Conservation (phyloP, 2,329 filamentous ascomycete genomes). For the Aureobasidium sp. region DNA sequence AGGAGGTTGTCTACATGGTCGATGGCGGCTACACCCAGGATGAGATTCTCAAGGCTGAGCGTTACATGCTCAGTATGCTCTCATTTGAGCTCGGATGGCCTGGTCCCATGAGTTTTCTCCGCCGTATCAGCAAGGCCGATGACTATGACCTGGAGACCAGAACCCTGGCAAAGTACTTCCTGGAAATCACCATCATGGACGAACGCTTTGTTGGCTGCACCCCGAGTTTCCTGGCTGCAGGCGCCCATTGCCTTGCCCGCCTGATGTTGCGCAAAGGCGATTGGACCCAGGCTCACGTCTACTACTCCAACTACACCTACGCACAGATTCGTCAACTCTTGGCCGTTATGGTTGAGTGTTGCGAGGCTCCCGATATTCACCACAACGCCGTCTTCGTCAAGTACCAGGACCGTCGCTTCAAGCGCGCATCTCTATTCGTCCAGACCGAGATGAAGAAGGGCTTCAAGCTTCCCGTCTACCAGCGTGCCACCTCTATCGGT, state of each 20-base stretch:
- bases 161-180: slow-evolving; percentile 93
- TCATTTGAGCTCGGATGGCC: slow-evolving; percentile 95
- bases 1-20: slow-evolving; percentile 98
- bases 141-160: slow-evolving; percentile 94
- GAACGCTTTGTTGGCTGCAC: slow-evolving; percentile 90
- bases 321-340: slow-evolving; percentile 73
- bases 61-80: slow-evolving; percentile 96
- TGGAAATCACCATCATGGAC: slow-evolving; percentile 96
- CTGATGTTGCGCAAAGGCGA: slow-evolving; percentile 83
- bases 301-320: slow-evolving; percentile 92
- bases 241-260: slow-evolving; percentile 84
- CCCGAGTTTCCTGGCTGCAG: slow-evolving; percentile 84
- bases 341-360: slow-evolving; percentile 77
- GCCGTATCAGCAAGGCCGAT: slow-evolving; percentile 95
- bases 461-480: slow-evolving; percentile 40
- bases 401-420: slow-evolving; percentile 81
- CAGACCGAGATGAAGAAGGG: slow-evolving; percentile 62
- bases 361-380: slow-evolving; percentile 70
- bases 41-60: slow-evolving; percentile 93
- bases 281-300: slow-evolving; percentile 77
- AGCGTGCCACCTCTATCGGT: slow-evolving; percentile 17
- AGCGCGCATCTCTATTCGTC: slow-evolving; percentile 74
- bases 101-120: slow-evolving; percentile 97
- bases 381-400: slow-evolving; percentile 87
- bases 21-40: slow-evolving; percentile 82